Evolutionary conservation across 192 early-diverging fungal genomes (phyloP).

Genomic region (Dissophora globulifera): DNA sequence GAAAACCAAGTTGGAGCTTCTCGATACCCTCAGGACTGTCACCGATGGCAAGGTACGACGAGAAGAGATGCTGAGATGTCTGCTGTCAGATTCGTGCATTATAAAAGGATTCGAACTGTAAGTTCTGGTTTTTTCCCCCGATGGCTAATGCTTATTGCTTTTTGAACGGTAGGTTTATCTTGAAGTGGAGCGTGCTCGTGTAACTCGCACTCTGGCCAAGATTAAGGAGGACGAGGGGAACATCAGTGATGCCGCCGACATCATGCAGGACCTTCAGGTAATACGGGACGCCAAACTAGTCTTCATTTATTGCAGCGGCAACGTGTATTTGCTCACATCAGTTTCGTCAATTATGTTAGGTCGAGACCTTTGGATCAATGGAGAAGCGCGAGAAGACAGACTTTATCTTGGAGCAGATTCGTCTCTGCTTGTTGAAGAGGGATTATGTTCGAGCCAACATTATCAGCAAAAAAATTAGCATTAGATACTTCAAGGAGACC

Average conservation of each 20-base stretch:
- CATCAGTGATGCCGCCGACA: conserved; percentile 90
- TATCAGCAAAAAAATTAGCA: conserved; percentile 95
- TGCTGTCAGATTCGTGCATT: too few relatives aligned
- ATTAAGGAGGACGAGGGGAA: conserved; percentile 94
- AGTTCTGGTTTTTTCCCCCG: neutral
- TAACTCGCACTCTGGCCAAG: conserved; percentile 89
- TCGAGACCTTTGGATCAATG: conserved; percentile 99
- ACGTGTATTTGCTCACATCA: neutral
- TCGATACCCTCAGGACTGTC: conserved; percentile 91
- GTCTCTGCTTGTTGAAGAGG: conserved; percentile 90
- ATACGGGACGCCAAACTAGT: too few relatives aligned
- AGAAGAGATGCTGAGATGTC: too few relatives aligned
- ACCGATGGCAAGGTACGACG: conserved; percentile 97
- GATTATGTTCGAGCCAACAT: conserved; percentile 94
- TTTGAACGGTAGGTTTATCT: conserved; percentile 83
- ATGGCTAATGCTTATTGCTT: neutral
- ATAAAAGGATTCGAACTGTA: too few relatives aligned
- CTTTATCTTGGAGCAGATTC: conserved; percentile 99
- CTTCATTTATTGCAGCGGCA: too few relatives aligned
- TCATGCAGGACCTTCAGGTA: conserved; percentile 95
- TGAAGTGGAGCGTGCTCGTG: conserved; percentile 96
- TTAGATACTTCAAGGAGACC: conserved; percentile 89
- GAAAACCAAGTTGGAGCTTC: conserved; percentile 88
- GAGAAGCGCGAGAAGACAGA: conserved; percentile 98
- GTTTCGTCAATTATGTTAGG: conserved; percentile 56